These are phyloP conservation scores for Ceratocystis alfenasii DNA, from an alignment of 2,329 filamentous ascomycete species.

Conservation along the genomic window DNA sequence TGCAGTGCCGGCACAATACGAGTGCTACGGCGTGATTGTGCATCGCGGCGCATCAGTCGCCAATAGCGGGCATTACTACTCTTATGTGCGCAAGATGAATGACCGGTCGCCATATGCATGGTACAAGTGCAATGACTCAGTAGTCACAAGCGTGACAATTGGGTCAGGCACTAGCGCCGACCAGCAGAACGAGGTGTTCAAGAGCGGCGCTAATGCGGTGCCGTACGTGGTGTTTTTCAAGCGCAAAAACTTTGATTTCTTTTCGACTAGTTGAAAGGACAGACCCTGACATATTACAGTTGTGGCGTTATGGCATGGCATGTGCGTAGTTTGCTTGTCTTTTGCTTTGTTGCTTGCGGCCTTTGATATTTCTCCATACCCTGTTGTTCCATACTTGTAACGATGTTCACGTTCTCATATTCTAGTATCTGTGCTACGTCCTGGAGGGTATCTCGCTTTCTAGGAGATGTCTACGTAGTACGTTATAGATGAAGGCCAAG, in stretches of 20 bases:
- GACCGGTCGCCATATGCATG: slow-evolving; percentile 33
- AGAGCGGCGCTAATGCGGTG: slow-evolving; percentile 29
- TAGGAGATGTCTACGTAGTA: not conserved
- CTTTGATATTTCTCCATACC: slow-evolving; percentile 10
- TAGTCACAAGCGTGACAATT: slow-evolving; percentile 34
- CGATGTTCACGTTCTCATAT: not conserved
- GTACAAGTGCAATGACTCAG: slow-evolving; percentile 39
- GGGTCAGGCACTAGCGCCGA: slow-evolving; percentile 31
- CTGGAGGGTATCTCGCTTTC: not conserved
- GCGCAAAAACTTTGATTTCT: slow-evolving; percentile 28
- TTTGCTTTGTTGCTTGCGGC: not conserved
- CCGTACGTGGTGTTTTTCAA: slow-evolving; percentile 40
- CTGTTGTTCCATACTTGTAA: not conserved
- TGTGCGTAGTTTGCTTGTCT: not conserved
- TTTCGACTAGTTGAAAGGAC: not conserved
- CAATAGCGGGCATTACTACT: slow-evolving; percentile 64
- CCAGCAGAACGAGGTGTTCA: slow-evolving; percentile 32
- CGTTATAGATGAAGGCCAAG: not conserved
- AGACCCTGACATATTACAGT: not conserved
- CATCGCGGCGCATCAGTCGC: slow-evolving; percentile 58
- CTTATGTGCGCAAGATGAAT: slow-evolving; percentile 45
- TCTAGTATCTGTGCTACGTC: not conserved
- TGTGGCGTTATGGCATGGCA: slow-evolving; percentile 2
- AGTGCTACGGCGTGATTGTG: slow-evolving; percentile 73
- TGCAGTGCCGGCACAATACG: slow-evolving; percentile 49